A percentile compares a stretch with the other conserved stretches of the same genome.
These are phyloP conservation scores for Diaporthe citriasiana DNA, from an alignment of 2,329 filamentous ascomycete genomes.

Conservation along the genomic window DNA sequence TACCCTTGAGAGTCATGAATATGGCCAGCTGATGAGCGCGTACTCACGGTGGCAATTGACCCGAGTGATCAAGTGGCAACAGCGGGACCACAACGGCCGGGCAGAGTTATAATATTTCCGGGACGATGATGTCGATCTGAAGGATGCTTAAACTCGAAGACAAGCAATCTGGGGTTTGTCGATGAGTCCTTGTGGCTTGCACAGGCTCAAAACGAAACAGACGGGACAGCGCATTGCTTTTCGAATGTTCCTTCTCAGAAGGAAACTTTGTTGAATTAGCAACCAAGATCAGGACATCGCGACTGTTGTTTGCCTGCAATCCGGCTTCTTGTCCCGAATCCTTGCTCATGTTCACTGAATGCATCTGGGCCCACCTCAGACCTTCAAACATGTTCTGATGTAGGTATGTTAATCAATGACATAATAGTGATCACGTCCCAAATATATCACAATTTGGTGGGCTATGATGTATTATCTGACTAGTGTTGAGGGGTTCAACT, in stretches of 20 bases:
- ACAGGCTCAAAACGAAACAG: neutral
- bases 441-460: neutral
- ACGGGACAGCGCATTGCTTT: neutral
- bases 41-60: constrained; percentile 9
- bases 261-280: neutral
- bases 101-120: neutral
- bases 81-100: neutral
- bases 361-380: neutral
- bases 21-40: neutral
- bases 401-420: neutral
- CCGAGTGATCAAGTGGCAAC: neutral
- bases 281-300: neutral
- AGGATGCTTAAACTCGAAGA: neutral
- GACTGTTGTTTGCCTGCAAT: no score
- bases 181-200: neutral
- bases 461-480: neutral
- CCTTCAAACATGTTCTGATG: neutral
- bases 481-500: neutral
- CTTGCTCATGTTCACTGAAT: neutral
- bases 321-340: no score
- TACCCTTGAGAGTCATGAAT: constrained; percentile 19
- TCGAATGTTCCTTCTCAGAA: neutral
- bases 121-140: neutral
- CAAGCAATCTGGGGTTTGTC: neutral
- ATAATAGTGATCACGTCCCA: neutral